These are phyloP conservation scores for Camellia lanceoleosa DNA, from an alignment of 148 eudicot genomes.

Conservation along the genomic window DNA sequence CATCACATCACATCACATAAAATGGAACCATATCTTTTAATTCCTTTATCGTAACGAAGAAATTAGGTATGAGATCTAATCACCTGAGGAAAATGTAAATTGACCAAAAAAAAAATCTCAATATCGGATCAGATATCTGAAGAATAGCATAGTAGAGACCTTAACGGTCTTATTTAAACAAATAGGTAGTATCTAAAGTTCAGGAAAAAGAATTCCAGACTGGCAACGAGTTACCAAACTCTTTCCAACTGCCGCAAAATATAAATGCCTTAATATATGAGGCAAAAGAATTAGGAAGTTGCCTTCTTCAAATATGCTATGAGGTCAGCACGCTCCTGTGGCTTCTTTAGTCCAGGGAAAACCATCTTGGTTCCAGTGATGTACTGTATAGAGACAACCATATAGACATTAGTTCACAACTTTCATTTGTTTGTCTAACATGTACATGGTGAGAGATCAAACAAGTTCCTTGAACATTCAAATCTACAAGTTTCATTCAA, in stretches of 20 bases:
- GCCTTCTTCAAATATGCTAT: conserved; percentile 73
- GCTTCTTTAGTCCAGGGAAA: conserved; percentile 83
- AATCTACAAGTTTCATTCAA: too few species aligned
- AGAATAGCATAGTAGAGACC: neutral
- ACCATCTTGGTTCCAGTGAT: conserved; percentile 91
- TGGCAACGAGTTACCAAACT: neutral
- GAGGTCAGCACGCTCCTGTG: conserved; percentile 75
- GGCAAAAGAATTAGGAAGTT: conserved; percentile 33
- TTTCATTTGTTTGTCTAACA: neutral
- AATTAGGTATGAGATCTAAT: too few species aligned
- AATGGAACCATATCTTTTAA: too few species aligned
- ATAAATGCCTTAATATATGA: neutral
- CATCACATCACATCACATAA: too few species aligned
- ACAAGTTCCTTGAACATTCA: too few species aligned
- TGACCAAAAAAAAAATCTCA: conserved; percentile 3
- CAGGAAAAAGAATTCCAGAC: conserved; percentile 18
- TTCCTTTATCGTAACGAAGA: too few species aligned
- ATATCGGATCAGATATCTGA: neutral
- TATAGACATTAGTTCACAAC: neutral
- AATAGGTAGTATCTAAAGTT: neutral
- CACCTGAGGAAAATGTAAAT: neutral
- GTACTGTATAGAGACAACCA: conserved; percentile 43
- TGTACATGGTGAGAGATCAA: neutral
- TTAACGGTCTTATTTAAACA: conserved; percentile 1
- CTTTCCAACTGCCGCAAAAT: conserved; percentile 9